Percentiles rank a stretch among this genome's conserved stretches.
Evolutionary conservation across 2,329 filamentous ascomycete species (phyloP).

Genomic region (Microcera coccophila): DNA sequence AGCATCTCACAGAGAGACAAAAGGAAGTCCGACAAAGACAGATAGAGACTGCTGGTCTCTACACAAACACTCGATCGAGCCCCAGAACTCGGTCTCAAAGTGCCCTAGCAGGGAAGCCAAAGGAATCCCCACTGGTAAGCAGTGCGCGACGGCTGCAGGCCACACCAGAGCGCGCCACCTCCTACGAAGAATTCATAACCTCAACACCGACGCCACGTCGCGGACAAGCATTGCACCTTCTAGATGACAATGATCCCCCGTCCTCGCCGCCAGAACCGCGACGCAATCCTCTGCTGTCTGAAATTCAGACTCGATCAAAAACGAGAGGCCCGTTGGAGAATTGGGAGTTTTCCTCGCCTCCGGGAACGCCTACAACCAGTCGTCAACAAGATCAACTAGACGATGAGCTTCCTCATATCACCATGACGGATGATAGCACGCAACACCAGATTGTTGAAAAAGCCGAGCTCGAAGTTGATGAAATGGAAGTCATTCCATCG

Average conservation of each 20-base stretch:
- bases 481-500: constrained; percentile 28
- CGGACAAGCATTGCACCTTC: constrained; percentile 47
- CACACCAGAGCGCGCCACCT: constrained; percentile 44
- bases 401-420: constrained; percentile 12
- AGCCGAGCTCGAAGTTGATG: neutral
- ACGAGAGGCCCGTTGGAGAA: constrained; percentile 32
- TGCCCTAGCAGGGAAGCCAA: constrained; percentile 10
- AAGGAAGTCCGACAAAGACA: constrained; percentile 74
- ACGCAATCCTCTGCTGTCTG: constrained; percentile 48
- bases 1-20: constrained; percentile 74
- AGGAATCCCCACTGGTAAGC: neutral
- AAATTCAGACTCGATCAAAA: constrained; percentile 49
- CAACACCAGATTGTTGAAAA: neutral
- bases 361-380: constrained; percentile 45
- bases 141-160: constrained; percentile 29
- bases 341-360: constrained; percentile 58
- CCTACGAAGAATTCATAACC: constrained; percentile 51
- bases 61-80: constrained; percentile 63
- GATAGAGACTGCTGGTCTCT: constrained; percentile 61
- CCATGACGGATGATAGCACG: constrained; percentile 9
- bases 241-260: constrained; percentile 51
- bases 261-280: constrained; percentile 57
- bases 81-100: constrained; percentile 22
- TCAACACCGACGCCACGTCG: constrained; percentile 60
- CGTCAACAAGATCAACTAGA: constrained; percentile 23